Evolutionary conservation across 2,329 filamentous ascomycete genomes (phyloP).

Genomic region (Scytalidium sp.): DNA sequence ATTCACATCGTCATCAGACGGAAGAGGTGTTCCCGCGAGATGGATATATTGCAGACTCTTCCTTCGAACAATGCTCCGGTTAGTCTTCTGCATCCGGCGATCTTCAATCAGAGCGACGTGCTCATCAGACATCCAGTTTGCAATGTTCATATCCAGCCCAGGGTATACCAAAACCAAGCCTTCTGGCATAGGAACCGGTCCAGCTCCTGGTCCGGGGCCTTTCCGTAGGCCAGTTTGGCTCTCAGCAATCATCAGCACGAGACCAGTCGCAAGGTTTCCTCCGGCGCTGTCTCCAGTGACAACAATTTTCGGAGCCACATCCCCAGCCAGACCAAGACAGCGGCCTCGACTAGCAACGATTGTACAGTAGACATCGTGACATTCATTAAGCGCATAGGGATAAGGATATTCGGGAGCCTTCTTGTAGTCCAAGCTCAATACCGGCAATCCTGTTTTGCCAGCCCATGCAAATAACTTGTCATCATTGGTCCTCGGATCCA

Average conservation of each 20-base stretch:
- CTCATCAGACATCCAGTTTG: constrained; percentile 98
- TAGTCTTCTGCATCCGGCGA: constrained; percentile 72
- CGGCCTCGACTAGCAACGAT: constrained; percentile 70
- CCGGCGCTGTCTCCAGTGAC: constrained; percentile 80
- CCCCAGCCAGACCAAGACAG: constrained; percentile 72
- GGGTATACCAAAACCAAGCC: constrained; percentile 88
- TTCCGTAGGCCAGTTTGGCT: constrained; percentile 55
- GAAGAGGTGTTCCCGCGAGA: constrained; percentile 77
- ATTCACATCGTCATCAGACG: constrained; percentile 66
- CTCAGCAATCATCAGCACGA: constrained; percentile 87
- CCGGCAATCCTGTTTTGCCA: constrained; percentile 79
- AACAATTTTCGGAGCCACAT: constrained; percentile 63
- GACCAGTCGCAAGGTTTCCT: constrained; percentile 75
- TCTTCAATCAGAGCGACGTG: constrained; percentile 94
- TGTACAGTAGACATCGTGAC: constrained; percentile 79
- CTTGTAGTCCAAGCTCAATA: constrained; percentile 87
- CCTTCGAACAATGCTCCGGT: constrained; percentile 71
- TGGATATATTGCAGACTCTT: constrained; percentile 90
- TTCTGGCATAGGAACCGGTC: constrained; percentile 68
- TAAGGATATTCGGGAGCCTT: constrained; percentile 85
- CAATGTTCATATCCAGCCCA: constrained; percentile 92
- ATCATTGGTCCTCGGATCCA: constrained; percentile 92
- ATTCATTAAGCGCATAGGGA: constrained; percentile 82
- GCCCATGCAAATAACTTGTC: constrained; percentile 95
- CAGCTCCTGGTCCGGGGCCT: constrained; percentile 51